Evolutionary conservation across 345 rosid genomes (phyloP).

Genomic region (Camelina sativa): DNA sequence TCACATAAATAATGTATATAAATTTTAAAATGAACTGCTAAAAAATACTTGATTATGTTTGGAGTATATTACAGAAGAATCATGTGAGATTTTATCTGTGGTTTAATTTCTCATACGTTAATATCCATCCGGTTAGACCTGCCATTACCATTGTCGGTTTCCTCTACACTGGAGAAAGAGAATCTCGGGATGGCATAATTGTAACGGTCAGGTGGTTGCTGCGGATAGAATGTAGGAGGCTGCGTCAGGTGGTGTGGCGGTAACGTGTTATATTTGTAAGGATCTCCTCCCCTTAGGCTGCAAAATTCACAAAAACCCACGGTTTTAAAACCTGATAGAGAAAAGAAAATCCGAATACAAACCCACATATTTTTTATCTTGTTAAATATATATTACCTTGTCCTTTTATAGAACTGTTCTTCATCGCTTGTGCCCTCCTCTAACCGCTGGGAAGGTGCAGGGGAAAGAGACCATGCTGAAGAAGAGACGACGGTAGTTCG

Average conservation of each 20-base stretch:
- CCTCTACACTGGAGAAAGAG: background rate
- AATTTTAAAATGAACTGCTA: too few species aligned
- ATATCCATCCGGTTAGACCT: slow-evolving; percentile 73
- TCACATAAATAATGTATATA: too few species aligned
- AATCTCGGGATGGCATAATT: slow-evolving; percentile 45
- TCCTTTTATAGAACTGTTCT: slow-evolving; percentile 55
- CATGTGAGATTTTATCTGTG: background rate
- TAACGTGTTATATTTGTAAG: slow-evolving; percentile 65
- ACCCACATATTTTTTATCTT: too few species aligned
- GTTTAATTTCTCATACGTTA: slow-evolving; percentile 51
- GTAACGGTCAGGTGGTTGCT: slow-evolving; percentile 11
- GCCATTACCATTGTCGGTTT: slow-evolving; percentile 43
- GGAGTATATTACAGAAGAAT: background rate
- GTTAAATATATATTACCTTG: slow-evolving; percentile 16
- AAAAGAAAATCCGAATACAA: background rate
- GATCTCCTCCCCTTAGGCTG: slow-evolving; percentile 57
- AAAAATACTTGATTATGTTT: too few species aligned
- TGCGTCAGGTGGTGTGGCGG: slow-evolving; percentile 56
- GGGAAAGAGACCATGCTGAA: slow-evolving; percentile 68
- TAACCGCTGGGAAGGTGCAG: slow-evolving; percentile 55
- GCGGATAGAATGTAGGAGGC: slow-evolving; percentile 82
- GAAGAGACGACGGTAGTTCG: slow-evolving; percentile 57
- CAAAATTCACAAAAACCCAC: slow-evolving; percentile 26
- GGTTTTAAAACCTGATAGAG: background rate
- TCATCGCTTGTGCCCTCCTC: slow-evolving; percentile 69